A percentile compares a stretch with the other conserved stretches of the same genome.
Evolutionary conservation across 768 basidiomycete species (phyloP).

Genomic region (Kondoa subrosea): DNA sequence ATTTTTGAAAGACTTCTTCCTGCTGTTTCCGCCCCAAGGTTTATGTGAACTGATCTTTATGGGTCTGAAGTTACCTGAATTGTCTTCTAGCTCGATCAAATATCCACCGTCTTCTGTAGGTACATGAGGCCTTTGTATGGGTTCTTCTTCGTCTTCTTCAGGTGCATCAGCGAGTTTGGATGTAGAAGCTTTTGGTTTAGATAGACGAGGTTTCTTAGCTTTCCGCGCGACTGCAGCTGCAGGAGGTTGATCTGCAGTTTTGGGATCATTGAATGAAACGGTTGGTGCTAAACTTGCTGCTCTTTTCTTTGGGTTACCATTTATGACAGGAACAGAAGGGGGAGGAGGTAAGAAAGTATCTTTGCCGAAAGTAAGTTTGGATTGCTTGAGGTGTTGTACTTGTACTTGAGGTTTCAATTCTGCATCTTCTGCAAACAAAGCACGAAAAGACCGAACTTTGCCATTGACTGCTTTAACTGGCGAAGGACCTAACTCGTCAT

Average conservation of each 20-base stretch:
- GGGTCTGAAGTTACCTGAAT: neutral
- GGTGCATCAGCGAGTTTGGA: too few relatives aligned
- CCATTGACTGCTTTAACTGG: constrained; percentile 8
- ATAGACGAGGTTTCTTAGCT: neutral
- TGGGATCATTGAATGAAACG: neutral
- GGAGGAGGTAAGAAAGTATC: neutral
- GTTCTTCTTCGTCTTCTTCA: neutral
- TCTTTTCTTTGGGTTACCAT: neutral
- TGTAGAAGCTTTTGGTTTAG: neutral
- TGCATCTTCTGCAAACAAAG: neutral
- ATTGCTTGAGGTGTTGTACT: neutral
- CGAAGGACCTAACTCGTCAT: neutral
- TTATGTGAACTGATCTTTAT: neutral
- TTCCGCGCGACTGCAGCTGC: neutral
- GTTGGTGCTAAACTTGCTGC: neutral
- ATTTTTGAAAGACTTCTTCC: neutral
- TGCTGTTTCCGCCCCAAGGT: neutral
- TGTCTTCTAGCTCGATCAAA: neutral
- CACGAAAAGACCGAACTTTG: neutral
- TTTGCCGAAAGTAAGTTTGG: constrained; percentile 6
- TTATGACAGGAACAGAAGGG: neutral
- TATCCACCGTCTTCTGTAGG: neutral
- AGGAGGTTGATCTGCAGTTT: neutral
- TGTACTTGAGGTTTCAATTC: neutral
- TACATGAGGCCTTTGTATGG: neutral